Evolutionary conservation across 495 filamentous ascomycete genomes (phyloP).

Genomic region (Penicillium parvum): DNA sequence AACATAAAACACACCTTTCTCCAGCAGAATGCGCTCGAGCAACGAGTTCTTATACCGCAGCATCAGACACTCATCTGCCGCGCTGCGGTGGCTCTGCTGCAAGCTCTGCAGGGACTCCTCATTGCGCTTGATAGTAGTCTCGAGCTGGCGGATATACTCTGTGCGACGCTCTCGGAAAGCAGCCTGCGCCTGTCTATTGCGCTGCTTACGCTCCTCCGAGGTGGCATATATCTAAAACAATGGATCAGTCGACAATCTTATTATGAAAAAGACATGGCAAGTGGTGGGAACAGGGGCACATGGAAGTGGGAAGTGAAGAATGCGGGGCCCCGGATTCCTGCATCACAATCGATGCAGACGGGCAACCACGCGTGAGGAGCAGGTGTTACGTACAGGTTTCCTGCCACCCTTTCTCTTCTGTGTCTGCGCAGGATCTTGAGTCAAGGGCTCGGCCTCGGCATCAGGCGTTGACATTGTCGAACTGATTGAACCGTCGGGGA

Average conservation of each 20-base stretch:
- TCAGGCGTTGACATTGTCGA: constrained; percentile 53
- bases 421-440: constrained; percentile 54
- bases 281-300: not conserved
- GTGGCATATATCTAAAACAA: constrained; percentile 84
- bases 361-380: not conserved
- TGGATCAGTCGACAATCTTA: constrained; percentile 2
- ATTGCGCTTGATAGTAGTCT: constrained; percentile 95
- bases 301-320: constrained; percentile 14
- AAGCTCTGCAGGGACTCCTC: constrained; percentile 87
- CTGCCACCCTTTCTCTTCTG: constrained; percentile 95
- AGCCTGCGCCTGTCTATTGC: constrained; percentile 95
- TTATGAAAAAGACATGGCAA: constrained; percentile 16
- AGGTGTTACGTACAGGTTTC: constrained; percentile 74
- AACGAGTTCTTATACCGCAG: constrained; percentile 97
- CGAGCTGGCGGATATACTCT: constrained; percentile 98
- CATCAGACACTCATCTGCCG: constrained; percentile 97
- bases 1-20: constrained; percentile 65
- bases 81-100: constrained; percentile 89
- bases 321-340: constrained; percentile 33
- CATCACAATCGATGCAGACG: constrained; percentile 3
- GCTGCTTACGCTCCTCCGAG: constrained; percentile 95
- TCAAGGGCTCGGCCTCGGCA: constrained; percentile 51
- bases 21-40: constrained; percentile 87
- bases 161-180: constrained; percentile 95
- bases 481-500: constrained; percentile 46